Percentiles rank a stretch among this genome's conserved stretches.
Evolutionary conservation across 192 early-diverging fungal species (phyloP).

Genomic region (Phlyctochytrium arcticum): DNA sequence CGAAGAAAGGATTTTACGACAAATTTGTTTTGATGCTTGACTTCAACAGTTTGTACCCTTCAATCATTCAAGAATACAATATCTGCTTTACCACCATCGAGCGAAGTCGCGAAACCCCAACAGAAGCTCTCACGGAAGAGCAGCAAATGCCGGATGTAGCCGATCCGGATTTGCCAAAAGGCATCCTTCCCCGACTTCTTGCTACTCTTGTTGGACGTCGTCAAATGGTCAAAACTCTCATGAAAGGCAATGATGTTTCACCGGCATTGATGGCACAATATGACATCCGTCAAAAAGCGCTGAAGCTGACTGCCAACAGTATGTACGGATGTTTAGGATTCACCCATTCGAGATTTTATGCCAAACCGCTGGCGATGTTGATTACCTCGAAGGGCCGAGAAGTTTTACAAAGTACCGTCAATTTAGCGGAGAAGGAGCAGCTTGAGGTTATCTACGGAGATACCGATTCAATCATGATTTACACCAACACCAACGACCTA

Average conservation of each 20-base stretch:
- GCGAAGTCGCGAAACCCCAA: constrained; percentile 25
- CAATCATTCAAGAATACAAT: constrained; percentile 99
- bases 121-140: constrained; percentile 20
- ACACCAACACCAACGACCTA: constrained; percentile 73
- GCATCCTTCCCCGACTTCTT: constrained; percentile 84
- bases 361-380: constrained; percentile 96
- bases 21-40: constrained; percentile 91
- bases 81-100: constrained; percentile 98
- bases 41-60: constrained; percentile 99
- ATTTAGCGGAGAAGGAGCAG: constrained; percentile 70
- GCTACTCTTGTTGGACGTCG: constrained; percentile 86
- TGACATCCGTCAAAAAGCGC: constrained; percentile 88
- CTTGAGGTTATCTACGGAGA: constrained; percentile 99
- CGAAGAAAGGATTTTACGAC: constrained; percentile 96
- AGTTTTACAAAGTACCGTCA: constrained; percentile 90
- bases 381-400: constrained; percentile 93
- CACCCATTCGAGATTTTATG: constrained; percentile 87
- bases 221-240: constrained; percentile 79
- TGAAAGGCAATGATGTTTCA: constrained; percentile 69
- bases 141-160: constrained; percentile 78
- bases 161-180: constrained; percentile 55
- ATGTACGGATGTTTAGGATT: constrained; percentile 99
- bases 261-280: constrained; percentile 53
- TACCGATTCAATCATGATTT: constrained; percentile 98
- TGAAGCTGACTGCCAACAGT: constrained; percentile 96